Evolutionary conservation across 2,329 filamentous ascomycete genomes (phyloP), one percentile per base, ranked within the genome.

Genomic region (Beauveria bassiana): DNA sequence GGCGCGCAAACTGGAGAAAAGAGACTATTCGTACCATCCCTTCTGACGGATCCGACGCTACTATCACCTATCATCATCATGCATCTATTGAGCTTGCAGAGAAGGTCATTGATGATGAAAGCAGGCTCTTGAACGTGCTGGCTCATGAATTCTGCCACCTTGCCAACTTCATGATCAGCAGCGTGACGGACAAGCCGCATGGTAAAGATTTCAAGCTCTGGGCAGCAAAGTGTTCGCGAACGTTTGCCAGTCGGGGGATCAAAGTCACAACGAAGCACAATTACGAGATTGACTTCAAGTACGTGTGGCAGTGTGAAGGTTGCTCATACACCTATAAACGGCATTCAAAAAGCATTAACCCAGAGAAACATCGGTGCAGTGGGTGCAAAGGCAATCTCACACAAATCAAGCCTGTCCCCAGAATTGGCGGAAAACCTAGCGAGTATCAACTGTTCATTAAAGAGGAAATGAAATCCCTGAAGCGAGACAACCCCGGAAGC

Each of bases 131-230:
- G 65, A 97, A 97, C 72, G 92, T 95, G 0, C 77, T 98, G n/a
- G 91, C 93, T 0, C 95, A 99, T 72, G 95, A 99, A 69, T 98
- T 95, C 77, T 98, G 95, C 73, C 95, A 99, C 70, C 78, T 98
- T 1, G 88, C 91, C 49, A 96, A 92, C 68, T 97, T 93, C 73
- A 96, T 98, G 86, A 79, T 98, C 65, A 87, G 82, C 54, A 85
- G 87, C 42, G 78, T 93, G 42, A 87, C 84, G 49, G 86, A 86
- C 61, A 87, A 90, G 64, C 91, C 92, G 0, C 93, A 97, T 71
- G 93, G 93, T 24, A 81, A 83, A 14, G 88, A 90, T 68, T 97
- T 97, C 81, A 93, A 96, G 73, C 70, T 74, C 1, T 96, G 91
- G 86, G 87, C 79, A 4, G 68, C 72, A 56, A 83, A 78, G 72